Evolutionary conservation across 1,284 basidiomycete genomes (phyloP).

Genomic region (Cryptococcus sp.): DNA sequence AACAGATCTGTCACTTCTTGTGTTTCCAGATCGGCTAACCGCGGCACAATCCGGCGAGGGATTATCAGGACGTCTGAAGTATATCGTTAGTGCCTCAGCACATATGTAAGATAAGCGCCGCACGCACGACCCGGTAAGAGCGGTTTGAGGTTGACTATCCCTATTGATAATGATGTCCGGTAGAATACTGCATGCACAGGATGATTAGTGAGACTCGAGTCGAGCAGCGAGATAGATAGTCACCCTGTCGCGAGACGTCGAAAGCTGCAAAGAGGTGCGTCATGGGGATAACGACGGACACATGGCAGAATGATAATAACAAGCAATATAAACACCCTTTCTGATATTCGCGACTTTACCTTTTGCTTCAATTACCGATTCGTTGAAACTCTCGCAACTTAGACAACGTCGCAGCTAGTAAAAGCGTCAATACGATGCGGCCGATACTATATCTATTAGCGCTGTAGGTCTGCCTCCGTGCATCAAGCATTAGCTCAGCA

Average conservation of each 20-base stretch:
- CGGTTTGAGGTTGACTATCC: slow-evolving; percentile 90
- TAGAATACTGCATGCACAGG: slow-evolving; percentile 62
- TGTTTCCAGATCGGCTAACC: slow-evolving; percentile 69
- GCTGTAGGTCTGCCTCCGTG: too few species aligned
- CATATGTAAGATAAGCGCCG: neutral
- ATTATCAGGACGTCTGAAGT: slow-evolving; percentile 92
- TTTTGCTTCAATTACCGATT: neutral
- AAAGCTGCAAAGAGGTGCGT: slow-evolving; percentile 70
- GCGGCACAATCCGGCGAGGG: slow-evolving; percentile 71
- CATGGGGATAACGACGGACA: slow-evolving; percentile 2
- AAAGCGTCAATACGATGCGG: too few species aligned
- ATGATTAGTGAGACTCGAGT: neutral
- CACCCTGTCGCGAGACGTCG: slow-evolving; percentile 72
- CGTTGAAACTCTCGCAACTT: neutral
- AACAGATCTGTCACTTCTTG: slow-evolving; percentile 77
- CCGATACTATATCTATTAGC: neutral
- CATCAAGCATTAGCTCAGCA: neutral
- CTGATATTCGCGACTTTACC: neutral
- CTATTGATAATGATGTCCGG: slow-evolving; percentile 67
- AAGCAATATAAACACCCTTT: neutral
- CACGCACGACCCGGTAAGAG: slow-evolving; percentile 85
- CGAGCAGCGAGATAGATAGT: neutral
- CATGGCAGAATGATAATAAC: neutral
- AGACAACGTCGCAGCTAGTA: neutral
- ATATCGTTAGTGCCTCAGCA: slow-evolving; percentile 53